Evolutionary conservation across 1,284 basidiomycete genomes (phyloP).

Genomic region (Puccinia sorghi): DNA sequence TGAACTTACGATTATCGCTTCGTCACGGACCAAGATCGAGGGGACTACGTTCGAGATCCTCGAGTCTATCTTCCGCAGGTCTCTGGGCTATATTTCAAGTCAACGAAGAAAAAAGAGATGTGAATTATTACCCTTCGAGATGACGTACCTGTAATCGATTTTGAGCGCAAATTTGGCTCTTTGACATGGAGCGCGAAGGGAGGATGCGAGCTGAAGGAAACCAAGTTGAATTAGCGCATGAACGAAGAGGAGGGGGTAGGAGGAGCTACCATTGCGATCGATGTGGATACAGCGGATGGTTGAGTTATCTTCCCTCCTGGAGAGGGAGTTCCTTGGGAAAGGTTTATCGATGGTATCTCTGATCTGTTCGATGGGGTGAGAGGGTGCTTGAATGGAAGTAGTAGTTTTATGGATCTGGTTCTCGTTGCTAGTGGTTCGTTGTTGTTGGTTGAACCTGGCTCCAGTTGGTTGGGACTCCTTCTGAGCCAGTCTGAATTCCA

Average conservation of each 20-base stretch:
- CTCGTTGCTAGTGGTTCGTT: background rate
- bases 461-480: background rate
- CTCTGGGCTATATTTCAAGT: conserved; percentile 70
- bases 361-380: background rate
- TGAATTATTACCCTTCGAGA: conserved; percentile 16
- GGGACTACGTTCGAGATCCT: conserved; percentile 90
- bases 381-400: background rate
- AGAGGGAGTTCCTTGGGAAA: conserved; percentile 1
- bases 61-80: conserved; percentile 94
- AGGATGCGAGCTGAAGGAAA: background rate
- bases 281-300: conserved; percentile 29
- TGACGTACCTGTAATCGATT: conserved; percentile 79
- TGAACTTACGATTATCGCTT: conserved; percentile 78
- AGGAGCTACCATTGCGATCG: conserved; percentile 19
- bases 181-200: conserved; percentile 56
- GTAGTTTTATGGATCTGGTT: background rate
- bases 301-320: conserved; percentile 25
- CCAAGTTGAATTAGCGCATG: background rate
- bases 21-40: conserved; percentile 82
- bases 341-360: background rate
- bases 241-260: background rate
- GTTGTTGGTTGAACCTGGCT: conserved; percentile 8
- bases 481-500: conserved; percentile 27
- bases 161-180: conserved; percentile 80
- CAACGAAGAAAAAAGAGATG: conserved; percentile 49